These are phyloP conservation scores for Teratosphaeria zuluensis DNA, from an alignment of 2,329 filamentous ascomycete species.

Conservation along the genomic window DNA sequence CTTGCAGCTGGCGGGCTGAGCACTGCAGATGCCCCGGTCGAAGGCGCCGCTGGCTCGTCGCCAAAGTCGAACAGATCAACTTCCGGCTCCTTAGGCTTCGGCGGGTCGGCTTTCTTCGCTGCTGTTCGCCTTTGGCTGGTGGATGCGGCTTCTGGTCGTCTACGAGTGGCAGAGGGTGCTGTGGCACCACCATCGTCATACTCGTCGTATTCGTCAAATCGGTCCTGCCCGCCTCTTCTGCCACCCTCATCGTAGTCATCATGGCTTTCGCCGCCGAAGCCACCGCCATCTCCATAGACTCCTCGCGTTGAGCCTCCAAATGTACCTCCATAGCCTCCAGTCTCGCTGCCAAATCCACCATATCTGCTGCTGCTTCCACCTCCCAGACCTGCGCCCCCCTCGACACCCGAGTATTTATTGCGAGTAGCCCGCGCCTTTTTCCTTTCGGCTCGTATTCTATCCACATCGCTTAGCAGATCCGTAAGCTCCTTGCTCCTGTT, in stretches of 20 bases:
- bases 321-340: conserved; percentile 43
- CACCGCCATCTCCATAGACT: conserved; percentile 93
- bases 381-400: conserved; percentile 62
- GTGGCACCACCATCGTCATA: conserved; percentile 64
- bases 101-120: conserved; percentile 56
- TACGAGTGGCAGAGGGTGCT: conserved; percentile 39
- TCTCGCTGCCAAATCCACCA: conserved; percentile 84
- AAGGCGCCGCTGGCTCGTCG: conserved; percentile 57
- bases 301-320: conserved; percentile 52
- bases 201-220: conserved; percentile 96
- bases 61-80: conserved; percentile 83
- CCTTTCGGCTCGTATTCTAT: conserved; percentile 61
- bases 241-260: conserved; percentile 54
- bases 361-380: conserved; percentile 54
- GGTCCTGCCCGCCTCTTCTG: conserved; percentile 48
- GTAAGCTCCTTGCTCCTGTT: conserved; percentile 93
- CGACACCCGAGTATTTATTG: conserved; percentile 91
- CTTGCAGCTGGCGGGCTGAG: conserved; percentile 4
- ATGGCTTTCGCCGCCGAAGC: conserved; percentile 68
- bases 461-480: conserved; percentile 86
- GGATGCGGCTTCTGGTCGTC: conserved; percentile 37
- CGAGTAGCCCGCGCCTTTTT: conserved; percentile 88
- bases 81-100: conserved; percentile 79
- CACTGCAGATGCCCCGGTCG: conserved; percentile 30
- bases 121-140: conserved; percentile 25